Conservation (phyloP, 495 filamentous ascomycete species). For the Clohesyomyces aquaticus region DNA sequence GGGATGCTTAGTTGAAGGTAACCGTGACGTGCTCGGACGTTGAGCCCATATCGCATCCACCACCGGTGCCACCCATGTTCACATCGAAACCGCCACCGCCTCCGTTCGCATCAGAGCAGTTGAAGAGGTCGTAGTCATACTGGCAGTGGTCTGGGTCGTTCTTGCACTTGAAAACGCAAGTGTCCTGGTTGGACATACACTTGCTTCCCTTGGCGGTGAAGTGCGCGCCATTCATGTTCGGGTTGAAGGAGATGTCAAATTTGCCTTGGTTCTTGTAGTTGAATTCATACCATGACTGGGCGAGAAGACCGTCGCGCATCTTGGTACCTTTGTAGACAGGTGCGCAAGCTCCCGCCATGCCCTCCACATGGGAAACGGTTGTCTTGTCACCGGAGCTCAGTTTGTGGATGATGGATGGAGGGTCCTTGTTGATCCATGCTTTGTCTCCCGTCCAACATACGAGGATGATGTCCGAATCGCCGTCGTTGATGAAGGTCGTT, state of each 20-base stretch:
- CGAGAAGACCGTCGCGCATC: constrained; percentile 44
- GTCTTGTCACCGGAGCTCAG: constrained; percentile 9
- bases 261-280: constrained; percentile 36
- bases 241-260: constrained; percentile 48
- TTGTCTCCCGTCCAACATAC: constrained; percentile 29
- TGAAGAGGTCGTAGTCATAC: constrained; percentile 22
- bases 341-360: constrained; percentile 42
- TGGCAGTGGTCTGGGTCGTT: constrained; percentile 13
- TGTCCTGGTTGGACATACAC: constrained; percentile 35
- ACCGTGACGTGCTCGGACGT: constrained; percentile 19
- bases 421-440: constrained; percentile 24
- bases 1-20: constrained; percentile 19
- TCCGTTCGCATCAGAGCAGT: constrained; percentile 17
- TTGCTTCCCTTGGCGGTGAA: constrained; percentile 42
- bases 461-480: constrained; percentile 14
- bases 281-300: constrained; percentile 51
- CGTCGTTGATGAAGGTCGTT: constrained; percentile 30
- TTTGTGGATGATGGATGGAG: constrained; percentile 13
- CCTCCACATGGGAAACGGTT: constrained; percentile 28
- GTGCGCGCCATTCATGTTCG: constrained; percentile 48
- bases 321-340: constrained; percentile 42
- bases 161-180: constrained; percentile 37
- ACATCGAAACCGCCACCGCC: constrained; percentile 12
- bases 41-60: constrained; percentile 23
- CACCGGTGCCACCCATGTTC: constrained; percentile 10